Conservation (phyloP, 1,284 basidiomycete genomes). For the Meira miltonrushii region DNA sequence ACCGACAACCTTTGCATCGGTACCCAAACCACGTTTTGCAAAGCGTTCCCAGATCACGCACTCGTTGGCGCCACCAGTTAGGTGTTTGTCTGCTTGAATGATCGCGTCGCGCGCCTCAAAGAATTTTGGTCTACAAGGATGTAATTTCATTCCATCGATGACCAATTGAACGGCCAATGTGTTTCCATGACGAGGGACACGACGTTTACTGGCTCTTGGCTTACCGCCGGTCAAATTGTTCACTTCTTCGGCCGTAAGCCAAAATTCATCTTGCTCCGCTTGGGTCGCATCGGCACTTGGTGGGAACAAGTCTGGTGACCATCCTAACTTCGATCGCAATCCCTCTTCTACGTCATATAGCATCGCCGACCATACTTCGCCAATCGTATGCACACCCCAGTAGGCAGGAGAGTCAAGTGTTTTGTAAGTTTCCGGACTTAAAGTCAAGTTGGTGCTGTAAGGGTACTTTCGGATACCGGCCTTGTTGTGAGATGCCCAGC, state of each 20-base stretch:
- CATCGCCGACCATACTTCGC: conserved; percentile 93
- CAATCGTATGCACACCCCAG: conserved; percentile 66
- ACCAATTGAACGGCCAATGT: conserved; percentile 80
- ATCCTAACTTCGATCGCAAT: conserved; percentile 36
- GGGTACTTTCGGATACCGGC: conserved; percentile 78
- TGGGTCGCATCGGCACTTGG: conserved; percentile 29
- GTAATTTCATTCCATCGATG: conserved; percentile 85
- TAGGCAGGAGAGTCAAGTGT: conserved; percentile 83
- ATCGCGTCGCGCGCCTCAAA: conserved; percentile 88
- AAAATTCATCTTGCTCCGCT: conserved; percentile 24
- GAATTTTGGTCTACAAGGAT: conserved; percentile 82
- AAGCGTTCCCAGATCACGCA: conserved; percentile 88
- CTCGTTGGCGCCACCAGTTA: conserved; percentile 86
- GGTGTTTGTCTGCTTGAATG: conserved; percentile 80
- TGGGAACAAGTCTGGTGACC: conserved; percentile 31
- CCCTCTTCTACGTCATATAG: conserved; percentile 62
- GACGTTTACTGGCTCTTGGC: conserved; percentile 58
- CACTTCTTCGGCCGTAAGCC: conserved; percentile 58
- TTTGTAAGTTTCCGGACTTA: conserved; percentile 90
- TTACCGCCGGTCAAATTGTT: conserved; percentile 53
- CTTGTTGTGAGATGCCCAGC: conserved; percentile 78
- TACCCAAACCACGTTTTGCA: conserved; percentile 66
- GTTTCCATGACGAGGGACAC: conserved; percentile 86
- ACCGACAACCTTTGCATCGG: conserved; percentile 54
- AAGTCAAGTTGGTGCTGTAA: conserved; percentile 58